Percentiles rank a stretch among this genome's conserved stretches.
These are phyloP conservation scores for Atractiella rhizophila DNA, from an alignment of 768 basidiomycete genomes.

Conservation along the genomic window DNA sequence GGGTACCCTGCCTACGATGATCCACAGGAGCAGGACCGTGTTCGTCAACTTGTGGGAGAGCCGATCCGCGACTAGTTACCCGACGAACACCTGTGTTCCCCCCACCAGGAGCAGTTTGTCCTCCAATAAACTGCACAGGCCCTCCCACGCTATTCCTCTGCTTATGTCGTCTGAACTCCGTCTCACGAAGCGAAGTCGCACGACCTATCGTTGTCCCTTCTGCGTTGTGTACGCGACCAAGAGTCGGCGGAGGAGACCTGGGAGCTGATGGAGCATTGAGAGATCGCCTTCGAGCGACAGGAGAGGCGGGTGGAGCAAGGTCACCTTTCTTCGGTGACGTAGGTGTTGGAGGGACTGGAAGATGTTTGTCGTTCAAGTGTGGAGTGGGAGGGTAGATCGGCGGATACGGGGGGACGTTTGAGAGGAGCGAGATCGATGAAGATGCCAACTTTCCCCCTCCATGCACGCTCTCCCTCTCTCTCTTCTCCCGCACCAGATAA, in stretches of 20 bases:
- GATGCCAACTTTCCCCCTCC: constrained; percentile 81
- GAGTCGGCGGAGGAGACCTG: constrained; percentile 6
- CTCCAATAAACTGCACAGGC: constrained; percentile 5
- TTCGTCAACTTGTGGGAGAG: constrained; percentile 13
- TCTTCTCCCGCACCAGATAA: constrained; percentile 85
- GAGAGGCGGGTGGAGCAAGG: constrained; percentile 6
- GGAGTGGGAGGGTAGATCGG: no score
- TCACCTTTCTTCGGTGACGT: constrained; percentile 12
- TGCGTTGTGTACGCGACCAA: constrained; percentile 10
- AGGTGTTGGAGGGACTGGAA: constrained; percentile 17
- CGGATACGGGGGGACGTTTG: no score
- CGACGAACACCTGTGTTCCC: constrained; percentile 8
- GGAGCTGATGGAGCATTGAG: neutral
- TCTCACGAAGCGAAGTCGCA: neutral
- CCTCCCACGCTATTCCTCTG: constrained; percentile 10
- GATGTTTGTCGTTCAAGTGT: no score
- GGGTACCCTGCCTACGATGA: no score
- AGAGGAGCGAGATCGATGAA: constrained; percentile 57
- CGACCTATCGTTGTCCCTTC: constrained; percentile 17
- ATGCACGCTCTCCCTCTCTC: constrained; percentile 78
- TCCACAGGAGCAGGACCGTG: neutral
- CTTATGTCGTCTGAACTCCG: constrained; percentile 6
- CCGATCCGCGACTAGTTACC: no score
- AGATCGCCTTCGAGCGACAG: neutral
- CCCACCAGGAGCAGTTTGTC: no score